Percentiles rank a stretch among this genome's conserved stretches.
Evolutionary conservation across 495 filamentous ascomycete species (phyloP).

Genomic region (Chaetomium cochliodes): DNA sequence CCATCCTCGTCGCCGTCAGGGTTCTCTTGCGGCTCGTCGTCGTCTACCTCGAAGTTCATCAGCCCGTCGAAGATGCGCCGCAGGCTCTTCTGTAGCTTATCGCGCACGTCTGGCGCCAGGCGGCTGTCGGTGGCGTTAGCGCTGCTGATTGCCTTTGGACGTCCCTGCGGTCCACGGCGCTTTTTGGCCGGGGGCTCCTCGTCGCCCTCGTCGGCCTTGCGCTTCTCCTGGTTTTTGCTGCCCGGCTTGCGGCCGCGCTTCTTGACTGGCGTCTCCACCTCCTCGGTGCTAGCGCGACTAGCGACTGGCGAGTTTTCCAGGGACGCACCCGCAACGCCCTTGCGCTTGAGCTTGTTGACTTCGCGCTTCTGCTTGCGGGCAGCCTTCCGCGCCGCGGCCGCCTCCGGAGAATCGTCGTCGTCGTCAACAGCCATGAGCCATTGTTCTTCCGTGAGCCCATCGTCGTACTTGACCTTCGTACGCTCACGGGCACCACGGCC

Average conservation of each 20-base stretch:
- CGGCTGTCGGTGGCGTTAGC: constrained; percentile 32
- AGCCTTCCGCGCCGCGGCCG: constrained; percentile 83
- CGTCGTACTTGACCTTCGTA: constrained; percentile 91
- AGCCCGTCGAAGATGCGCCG: constrained; percentile 72
- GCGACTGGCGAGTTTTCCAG: constrained; percentile 72
- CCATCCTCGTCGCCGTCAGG: constrained; percentile 40
- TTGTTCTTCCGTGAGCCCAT: constrained; percentile 96
- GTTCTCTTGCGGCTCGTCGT: constrained; percentile 46
- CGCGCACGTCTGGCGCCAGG: constrained; percentile 51
- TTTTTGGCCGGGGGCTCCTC: constrained; percentile 79
- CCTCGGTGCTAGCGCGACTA: constrained; percentile 77
- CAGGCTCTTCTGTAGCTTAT: constrained; percentile 69
- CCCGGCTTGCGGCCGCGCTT: constrained; percentile 78
- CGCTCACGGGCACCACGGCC: constrained; percentile 93
- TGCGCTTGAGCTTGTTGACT: constrained; percentile 64
- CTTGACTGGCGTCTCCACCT: constrained; percentile 57
- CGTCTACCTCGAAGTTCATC: constrained; percentile 73
- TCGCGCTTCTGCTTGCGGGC: constrained; percentile 81
- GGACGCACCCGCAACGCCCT: constrained; percentile 45
- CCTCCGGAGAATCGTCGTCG: constrained; percentile 91
- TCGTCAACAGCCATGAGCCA: constrained; percentile 93
- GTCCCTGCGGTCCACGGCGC: constrained; percentile 61
- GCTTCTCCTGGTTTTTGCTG: constrained; percentile 65
- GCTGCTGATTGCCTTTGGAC: constrained; percentile 54
- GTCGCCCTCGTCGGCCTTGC: constrained; percentile 82